Evolutionary conservation across 1,139 yeast genomes (phyloP).

Genomic region (Pneumocystis canis): DNA sequence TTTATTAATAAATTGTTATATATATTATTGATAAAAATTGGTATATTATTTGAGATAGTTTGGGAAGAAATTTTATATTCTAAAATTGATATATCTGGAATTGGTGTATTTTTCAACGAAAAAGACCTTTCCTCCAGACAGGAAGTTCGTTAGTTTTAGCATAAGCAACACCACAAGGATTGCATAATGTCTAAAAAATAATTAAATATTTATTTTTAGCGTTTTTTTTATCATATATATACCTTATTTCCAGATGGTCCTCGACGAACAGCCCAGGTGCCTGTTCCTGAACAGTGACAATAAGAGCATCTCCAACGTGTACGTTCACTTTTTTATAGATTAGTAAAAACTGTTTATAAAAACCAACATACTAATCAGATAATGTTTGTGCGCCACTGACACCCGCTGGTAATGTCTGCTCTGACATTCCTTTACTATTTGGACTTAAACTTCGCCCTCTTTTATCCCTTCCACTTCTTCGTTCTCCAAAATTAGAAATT

Average conservation of each 20-base stretch:
- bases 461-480: constrained; percentile 4
- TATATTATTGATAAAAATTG: no score
- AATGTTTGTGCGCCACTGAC: constrained; percentile 9
- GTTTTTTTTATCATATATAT: background rate
- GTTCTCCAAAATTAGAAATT: constrained; percentile 7
- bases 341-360: background rate
- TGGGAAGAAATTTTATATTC: background rate
- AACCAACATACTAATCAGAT: constrained; percentile 1
- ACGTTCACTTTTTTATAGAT: constrained; percentile 9
- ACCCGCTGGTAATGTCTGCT: constrained; percentile 6
- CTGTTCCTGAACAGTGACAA: constrained; percentile 12
- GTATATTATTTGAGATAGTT: background rate
- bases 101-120: background rate
- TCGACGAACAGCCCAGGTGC: constrained; percentile 11
- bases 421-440: constrained; percentile 1
- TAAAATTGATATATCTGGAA: background rate
- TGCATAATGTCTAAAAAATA: background rate
- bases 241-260: constrained; percentile 8
- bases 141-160: background rate
- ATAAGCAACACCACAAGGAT: background rate
- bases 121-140: background rate
- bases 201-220: background rate
- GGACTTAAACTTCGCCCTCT: constrained; percentile 2
- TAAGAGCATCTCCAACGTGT: constrained; percentile 12
- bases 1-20: no score